Percentiles rank a stretch among this genome's conserved stretches.
phyloP scores from a whole-genome alignment of 129 eudicot genomes.

The Gnaphalium uliginosum region DNA sequence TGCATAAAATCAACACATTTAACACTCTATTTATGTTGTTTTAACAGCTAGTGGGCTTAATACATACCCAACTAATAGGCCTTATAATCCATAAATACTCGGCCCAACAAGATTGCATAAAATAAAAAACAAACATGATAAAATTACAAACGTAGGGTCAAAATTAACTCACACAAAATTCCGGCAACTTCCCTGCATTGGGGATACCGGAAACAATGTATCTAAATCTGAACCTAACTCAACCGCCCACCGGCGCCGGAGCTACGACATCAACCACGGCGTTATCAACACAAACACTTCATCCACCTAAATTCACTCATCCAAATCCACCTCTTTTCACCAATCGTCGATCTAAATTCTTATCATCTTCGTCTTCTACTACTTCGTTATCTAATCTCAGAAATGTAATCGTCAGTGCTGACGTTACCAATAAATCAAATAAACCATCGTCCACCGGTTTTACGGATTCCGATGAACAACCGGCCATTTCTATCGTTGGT shows the following conservation, averaged over 20 bases:
- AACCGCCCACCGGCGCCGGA: slow-evolving; percentile 31
- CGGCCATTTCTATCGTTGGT: slow-evolving; percentile 45
- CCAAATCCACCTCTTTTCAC: slow-evolving; percentile 70
- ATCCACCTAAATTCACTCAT: slow-evolving; percentile 50
- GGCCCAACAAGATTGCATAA: neutral
- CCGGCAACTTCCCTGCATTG: slow-evolving; percentile 1
- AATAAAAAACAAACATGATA: neutral
- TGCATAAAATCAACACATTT: too few relatives aligned
- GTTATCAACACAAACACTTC: slow-evolving; percentile 43
- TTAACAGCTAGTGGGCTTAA: too few relatives aligned
- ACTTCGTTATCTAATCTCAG: slow-evolving; percentile 21
- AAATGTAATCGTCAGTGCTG: slow-evolving; percentile 46
- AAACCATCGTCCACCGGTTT: slow-evolving; percentile 31
- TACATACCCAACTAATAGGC: too few relatives aligned
- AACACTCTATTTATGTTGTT: too few relatives aligned
- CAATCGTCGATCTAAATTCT: slow-evolving; percentile 47
- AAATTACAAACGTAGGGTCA: slow-evolving; percentile 12
- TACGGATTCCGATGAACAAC: slow-evolving; percentile 23
- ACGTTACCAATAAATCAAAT: slow-evolving; percentile 34
- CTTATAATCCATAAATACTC: neutral
- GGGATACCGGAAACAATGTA: slow-evolving; percentile 28
- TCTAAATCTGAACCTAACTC: slow-evolving; percentile 44
- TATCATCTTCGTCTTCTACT: slow-evolving; percentile 11
- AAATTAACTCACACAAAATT: slow-evolving; percentile 4
- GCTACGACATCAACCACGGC: slow-evolving; percentile 22